Base-by-base conservation (phyloP, 2,329 filamentous ascomycete species). In the Fusarium lateritium region DNA sequence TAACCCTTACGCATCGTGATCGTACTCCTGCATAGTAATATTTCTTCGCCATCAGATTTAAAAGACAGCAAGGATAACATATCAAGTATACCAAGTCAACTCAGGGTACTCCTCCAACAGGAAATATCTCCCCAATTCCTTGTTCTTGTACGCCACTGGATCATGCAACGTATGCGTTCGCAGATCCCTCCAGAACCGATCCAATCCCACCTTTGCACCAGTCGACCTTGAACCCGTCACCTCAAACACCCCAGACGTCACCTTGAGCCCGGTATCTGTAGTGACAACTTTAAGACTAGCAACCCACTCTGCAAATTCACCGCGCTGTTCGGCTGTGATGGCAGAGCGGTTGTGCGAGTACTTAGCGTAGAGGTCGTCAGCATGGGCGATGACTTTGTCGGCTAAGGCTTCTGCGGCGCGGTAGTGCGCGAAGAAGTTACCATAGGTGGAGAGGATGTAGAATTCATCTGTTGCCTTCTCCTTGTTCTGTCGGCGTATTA, bases 101-200 rank as follows among this genome's bases (percentile, higher is more conserved):
- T 85, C 82, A 1, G 88, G 88, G 13, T 85, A 72, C 78, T 91
- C 86, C 15, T 81, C 83, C 50, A 90, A 70, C 56, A 91, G 71
- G 39, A 84, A 80, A 73, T 83, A 91, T 22, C 85, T 78, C 0
- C 89, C 89, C 52, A 91, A 70, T 76, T 91, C 89, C 5, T 85
- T 77, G 58, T 90, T 88, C 82, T 91, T 91, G 71, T 91, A 91
- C 24, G 88, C 86, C 28, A 91, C 88, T 1, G 89, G 89, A 75
- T 91, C 89, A 77, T 91, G 89, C 70, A 92, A 75, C 1, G 84
- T 86, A 77, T 92, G 89, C 6, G 88, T 91, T 7, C 89, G 77
- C n/a, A 91, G 79, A 72, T 92, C 89, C 45, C 89, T 82, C 88
- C 88, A 91, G 76, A 89, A 91, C 2, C 89, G 80, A 78, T 91